A percentile compares a stretch with the other conserved stretches of the same genome.
Evolutionary conservation across 352 stramenopile species (phyloP).

Genomic region (Nothophytophthora sp.): DNA sequence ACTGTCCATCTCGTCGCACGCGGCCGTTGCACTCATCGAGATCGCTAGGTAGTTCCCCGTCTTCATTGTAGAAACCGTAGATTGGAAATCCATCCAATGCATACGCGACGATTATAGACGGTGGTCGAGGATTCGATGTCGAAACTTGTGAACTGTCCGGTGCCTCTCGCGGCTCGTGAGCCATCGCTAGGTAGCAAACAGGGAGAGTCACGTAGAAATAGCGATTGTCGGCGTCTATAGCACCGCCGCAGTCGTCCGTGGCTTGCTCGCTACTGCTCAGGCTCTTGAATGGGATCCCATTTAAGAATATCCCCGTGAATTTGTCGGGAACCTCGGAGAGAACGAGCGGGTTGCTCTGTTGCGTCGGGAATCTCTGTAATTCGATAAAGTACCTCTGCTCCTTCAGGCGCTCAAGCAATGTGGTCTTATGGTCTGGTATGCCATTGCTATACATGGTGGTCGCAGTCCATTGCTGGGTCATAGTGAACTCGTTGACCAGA

Average conservation of each 20-base stretch:
- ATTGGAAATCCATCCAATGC: conserved; percentile 66
- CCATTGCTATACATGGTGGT: conserved; percentile 69
- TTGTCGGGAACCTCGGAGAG: conserved; percentile 11
- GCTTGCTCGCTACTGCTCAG: conserved; percentile 2
- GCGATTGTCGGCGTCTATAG: conserved; percentile 36
- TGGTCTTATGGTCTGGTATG: conserved; percentile 43
- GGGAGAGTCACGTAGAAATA: conserved; percentile 58
- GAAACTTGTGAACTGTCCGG: background rate
- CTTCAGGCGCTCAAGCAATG: conserved; percentile 7
- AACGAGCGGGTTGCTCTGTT: conserved; percentile 30
- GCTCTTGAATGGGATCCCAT: conserved; percentile 59
- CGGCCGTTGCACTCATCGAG: conserved; percentile 67
- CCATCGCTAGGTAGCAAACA: conserved; percentile 35
- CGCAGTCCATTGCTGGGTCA: conserved; percentile 36
- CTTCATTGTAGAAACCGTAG: conserved; percentile 54
- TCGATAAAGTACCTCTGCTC: conserved; percentile 65
- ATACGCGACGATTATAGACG: conserved; percentile 51
- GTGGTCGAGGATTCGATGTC: background rate
- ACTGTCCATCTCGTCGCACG: conserved; percentile 40
- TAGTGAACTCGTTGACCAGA: conserved; percentile 44
- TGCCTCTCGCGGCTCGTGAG: conserved; percentile 8
- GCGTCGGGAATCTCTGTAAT: conserved; percentile 45
- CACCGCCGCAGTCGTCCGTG: conserved; percentile 50
- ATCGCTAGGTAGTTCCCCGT: conserved; percentile 30
- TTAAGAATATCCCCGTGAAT: conserved; percentile 58